Conservation (phyloP, 2,329 filamentous ascomycete species). For the Cladophialophora bantiana region DNA sequence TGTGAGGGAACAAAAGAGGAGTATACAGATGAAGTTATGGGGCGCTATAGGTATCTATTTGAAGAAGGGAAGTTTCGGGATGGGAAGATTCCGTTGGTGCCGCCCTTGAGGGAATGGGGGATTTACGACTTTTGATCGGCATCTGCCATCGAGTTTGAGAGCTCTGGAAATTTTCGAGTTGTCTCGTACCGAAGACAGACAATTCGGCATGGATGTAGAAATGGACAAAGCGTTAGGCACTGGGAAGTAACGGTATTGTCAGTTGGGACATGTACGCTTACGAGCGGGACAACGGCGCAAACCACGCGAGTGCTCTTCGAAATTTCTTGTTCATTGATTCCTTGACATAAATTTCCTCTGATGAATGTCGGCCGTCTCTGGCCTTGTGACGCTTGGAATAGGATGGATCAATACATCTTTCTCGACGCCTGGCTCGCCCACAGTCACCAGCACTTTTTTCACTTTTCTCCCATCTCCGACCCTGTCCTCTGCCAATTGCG, state of each 20-base stretch:
- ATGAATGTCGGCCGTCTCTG: background rate
- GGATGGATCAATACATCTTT: background rate
- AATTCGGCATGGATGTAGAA: background rate
- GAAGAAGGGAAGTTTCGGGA: conserved; percentile 71
- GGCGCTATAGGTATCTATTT: conserved; percentile 69
- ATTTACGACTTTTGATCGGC: conserved; percentile 69
- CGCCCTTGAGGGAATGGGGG: conserved; percentile 79
- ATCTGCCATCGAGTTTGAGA: background rate
- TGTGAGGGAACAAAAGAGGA: conserved; percentile 55
- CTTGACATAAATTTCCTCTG: background rate
- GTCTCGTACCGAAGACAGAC: background rate
- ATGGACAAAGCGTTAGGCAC: background rate
- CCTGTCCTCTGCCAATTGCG: background rate
- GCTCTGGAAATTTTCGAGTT: background rate
- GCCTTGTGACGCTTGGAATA: background rate
- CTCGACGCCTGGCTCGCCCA: background rate
- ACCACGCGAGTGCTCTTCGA: background rate
- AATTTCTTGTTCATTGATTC: background rate
- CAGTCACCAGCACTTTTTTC: background rate
- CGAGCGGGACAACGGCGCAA: background rate
- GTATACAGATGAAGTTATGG: conserved; percentile 64
- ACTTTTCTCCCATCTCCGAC: background rate
- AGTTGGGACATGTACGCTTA: background rate
- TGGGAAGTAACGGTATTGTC: background rate
- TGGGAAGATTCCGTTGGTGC: conserved; percentile 75